Base-by-base conservation (phyloP, 495 filamentous ascomycete species). In the Immersiella caudata region DNA sequence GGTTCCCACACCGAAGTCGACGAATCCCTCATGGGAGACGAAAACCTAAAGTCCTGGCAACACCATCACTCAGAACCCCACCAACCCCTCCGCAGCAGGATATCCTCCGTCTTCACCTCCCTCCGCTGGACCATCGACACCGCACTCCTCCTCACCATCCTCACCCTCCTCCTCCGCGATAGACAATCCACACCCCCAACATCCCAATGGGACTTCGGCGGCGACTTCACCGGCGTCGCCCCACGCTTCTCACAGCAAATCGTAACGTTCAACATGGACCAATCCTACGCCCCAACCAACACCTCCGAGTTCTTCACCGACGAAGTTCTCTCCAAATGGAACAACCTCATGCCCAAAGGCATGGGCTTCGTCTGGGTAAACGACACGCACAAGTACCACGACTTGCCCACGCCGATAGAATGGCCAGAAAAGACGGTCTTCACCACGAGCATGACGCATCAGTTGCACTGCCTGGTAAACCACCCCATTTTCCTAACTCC, bases 301-400 rank as follows among this genome's bases (percentile, higher is more conserved):
- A 80, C 80, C 16, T 79, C 79, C 25, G 77, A 79, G 35, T 82
- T 83, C 75, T 83, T 83, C 71, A 73, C 76, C 50, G 74, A 81
- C 52, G 72, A 78, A 61, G 72, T 76, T 6, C 64, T 83, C n/a
- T 63, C 71, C 22, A 78, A 73, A 33, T 82, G 81, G 81, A 83
- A 82, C 60, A 70, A 73, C 20, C 69, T 83, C 6, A 80, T 83
- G 77, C 81, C 81, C 18, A 70, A 76, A 50, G 81, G 80, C 20
- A 83, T 82, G 80, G 81, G 81, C 1, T 83, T 83, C 72, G 79
- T 82, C 56, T 80, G 78, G 75, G 76, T 83, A 21, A 80, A 79
- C 55, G 72, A 80, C 29, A 81, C 81, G 4, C 33, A 76, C 25
- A 75, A 76, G 51, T 82, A 83, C 62, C 79, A 83, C 64, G 80